Evolutionary conservation across 2,329 filamentous ascomycete species (phyloP), one percentile per base, ranked within the genome.

Genomic region (Monosporascus ibericus): DNA sequence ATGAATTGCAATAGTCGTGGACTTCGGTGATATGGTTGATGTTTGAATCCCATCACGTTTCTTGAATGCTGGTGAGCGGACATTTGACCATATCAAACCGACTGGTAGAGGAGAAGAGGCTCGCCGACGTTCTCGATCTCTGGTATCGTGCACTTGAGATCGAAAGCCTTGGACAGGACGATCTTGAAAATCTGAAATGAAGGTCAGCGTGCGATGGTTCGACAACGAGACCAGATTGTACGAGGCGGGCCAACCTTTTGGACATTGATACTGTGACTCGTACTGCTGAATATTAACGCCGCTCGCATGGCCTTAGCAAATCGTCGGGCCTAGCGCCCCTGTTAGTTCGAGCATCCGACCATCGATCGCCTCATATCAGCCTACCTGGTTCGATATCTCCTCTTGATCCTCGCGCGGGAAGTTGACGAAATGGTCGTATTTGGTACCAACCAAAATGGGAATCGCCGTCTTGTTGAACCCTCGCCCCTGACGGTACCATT

Each of bases 381-480:
- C 36, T 73, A 94, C 91, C 81, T 96, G 92, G 65, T 94, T 92
- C 15, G 91, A 96, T 57, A 99, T 99, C 73, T 99, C 94, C 70
- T 99, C 94, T 70, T 99, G 94, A 67, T 99, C 94, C 68, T 97
- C 92, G 42, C 89, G 82, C 0, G 94, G 92, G 66, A 99, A 96
- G 74, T 97, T 99, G 72, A 99, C 92, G 75, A 99, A 99, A 68
- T 97, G 94, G 66, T 99, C 94, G 70, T 97, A 99, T 72, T 99
- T 99, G 37, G 94, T 99, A 55, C 94, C 94, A 18, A 99, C 90
- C 24, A 99, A 74, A 66, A 99, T 96, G 0, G 94, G 94, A 61
- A 99, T 99, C n/a, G 94, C 94, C 15, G 94, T 99, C 79, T 99
- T 99, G 80, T 99, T 99, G 79, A 99, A 99, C 24, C 94, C 94